These are phyloP conservation scores for Tuber aestivum DNA, from an alignment of 495 filamentous ascomycete genomes.

Conservation along the genomic window DNA sequence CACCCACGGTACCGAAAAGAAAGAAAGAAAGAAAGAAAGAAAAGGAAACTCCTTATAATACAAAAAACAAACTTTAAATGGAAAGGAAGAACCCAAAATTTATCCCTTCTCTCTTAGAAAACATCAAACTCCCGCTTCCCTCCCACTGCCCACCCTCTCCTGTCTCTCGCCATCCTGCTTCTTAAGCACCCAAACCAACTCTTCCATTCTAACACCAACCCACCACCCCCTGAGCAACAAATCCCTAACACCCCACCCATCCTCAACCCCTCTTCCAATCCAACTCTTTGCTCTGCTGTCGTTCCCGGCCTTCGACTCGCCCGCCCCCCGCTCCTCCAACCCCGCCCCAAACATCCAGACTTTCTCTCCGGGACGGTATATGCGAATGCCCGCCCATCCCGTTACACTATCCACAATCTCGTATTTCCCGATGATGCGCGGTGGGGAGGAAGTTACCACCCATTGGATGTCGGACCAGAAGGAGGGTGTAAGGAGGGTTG, in stretches of 20 bases:
- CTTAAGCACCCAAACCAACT: slow-evolving; percentile 54
- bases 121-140: not conserved
- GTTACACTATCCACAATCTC: slow-evolving; percentile 61
- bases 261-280: slow-evolving; percentile 42
- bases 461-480: slow-evolving; percentile 88
- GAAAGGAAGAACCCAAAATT: not conserved
- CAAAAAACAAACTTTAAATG: too few species aligned
- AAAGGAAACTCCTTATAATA: not conserved
- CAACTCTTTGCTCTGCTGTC: slow-evolving; percentile 43
- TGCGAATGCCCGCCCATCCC: slow-evolving; percentile 63
- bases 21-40: too few species aligned
- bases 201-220: slow-evolving; percentile 57
- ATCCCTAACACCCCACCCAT: slow-evolving; percentile 40
- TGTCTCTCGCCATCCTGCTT: slow-evolving; percentile 42
- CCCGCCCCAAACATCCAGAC: slow-evolving; percentile 36
- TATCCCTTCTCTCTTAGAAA: not conserved
- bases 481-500: slow-evolving; percentile 50
- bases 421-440: slow-evolving; percentile 60
- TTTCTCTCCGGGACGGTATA: slow-evolving; percentile 54
- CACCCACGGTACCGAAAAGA: not conserved
- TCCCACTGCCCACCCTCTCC: not conserved
- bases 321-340: slow-evolving; percentile 28
- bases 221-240: slow-evolving; percentile 53
- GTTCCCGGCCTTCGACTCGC: slow-evolving; percentile 38
- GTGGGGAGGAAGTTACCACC: slow-evolving; percentile 63